phyloP scores from a whole-genome alignment of 2,329 filamentous ascomycete species.

The Teratosphaeria destructans region DNA sequence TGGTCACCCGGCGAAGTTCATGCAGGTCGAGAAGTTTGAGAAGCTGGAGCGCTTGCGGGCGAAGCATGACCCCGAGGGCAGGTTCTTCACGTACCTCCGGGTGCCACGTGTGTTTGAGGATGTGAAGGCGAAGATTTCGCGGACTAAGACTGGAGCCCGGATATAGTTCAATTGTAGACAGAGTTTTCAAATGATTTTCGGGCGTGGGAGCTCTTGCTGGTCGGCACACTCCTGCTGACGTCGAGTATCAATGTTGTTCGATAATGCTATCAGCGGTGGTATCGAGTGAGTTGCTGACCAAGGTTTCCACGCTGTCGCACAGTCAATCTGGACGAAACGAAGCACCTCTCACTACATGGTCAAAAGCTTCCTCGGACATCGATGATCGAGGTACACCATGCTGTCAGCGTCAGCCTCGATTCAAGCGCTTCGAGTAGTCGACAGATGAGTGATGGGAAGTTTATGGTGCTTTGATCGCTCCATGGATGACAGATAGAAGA shows the following conservation, averaged over 20 bases:
- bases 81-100: conserved; percentile 35
- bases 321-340: background rate
- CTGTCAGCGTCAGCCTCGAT: too few species aligned
- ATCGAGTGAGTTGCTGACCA: background rate
- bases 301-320: background rate
- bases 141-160: background rate
- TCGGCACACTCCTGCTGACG: background rate
- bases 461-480: too few species aligned
- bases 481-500: too few species aligned
- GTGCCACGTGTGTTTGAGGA: background rate
- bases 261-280: background rate
- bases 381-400: too few species aligned
- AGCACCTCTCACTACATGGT: too few species aligned
- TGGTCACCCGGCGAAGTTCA: conserved; percentile 37
- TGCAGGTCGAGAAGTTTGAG: conserved; percentile 33
- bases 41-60: conserved; percentile 35
- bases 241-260: background rate
- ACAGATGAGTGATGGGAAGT: too few species aligned
- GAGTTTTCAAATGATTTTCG: background rate
- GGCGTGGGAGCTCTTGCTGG: background rate
- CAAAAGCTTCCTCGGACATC: too few species aligned
- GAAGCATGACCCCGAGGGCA: conserved; percentile 36
- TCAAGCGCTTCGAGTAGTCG: too few species aligned
- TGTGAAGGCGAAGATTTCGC: background rate
- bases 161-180: background rate